phyloP scores from a whole-genome alignment of 805 yeast genomes.

The Myxozyma neotropica region DNA sequence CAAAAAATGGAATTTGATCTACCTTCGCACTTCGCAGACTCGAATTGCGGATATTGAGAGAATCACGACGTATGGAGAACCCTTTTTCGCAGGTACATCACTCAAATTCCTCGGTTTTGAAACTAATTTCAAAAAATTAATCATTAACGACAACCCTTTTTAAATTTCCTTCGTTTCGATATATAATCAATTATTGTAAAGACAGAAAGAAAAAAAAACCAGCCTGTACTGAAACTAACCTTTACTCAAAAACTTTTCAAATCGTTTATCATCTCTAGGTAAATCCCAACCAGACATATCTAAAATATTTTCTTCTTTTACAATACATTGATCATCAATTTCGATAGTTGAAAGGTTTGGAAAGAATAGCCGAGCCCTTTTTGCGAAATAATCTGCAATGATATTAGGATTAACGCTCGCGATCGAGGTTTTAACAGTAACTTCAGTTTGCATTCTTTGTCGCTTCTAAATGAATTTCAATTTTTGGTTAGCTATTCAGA shows the following conservation, averaged over 20 bases:
- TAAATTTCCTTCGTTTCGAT: too few species aligned
- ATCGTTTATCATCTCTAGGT: slow-evolving; percentile 6
- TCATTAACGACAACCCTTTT: too few species aligned
- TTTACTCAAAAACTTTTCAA: slow-evolving; percentile 10
- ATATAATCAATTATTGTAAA: too few species aligned
- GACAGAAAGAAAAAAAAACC: neutral
- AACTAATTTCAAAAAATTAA: neutral
- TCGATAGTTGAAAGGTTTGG: slow-evolving; percentile 27
- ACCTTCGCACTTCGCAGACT: slow-evolving; percentile 71
- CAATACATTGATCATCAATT: slow-evolving; percentile 23
- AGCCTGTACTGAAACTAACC: too few species aligned
- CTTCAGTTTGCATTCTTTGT: slow-evolving; percentile 26
- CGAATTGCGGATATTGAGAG: slow-evolving; percentile 78
- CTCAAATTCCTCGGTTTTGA: slow-evolving; percentile 4
- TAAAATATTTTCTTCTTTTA: slow-evolving; percentile 13
- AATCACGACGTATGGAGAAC: slow-evolving; percentile 46
- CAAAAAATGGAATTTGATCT: neutral
- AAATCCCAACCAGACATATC: slow-evolving; percentile 21
- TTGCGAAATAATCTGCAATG: slow-evolving; percentile 29
- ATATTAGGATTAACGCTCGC: slow-evolving; percentile 10
- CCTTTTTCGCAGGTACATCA: slow-evolving; percentile 7
- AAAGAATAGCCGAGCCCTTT: slow-evolving; percentile 19
- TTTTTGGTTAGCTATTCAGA: too few species aligned
- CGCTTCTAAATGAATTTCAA: slow-evolving; percentile 18
- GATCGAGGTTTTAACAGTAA: slow-evolving; percentile 19